These are phyloP conservation scores for Trifolium subterraneum DNA, from an alignment of 306 rosid species.

Conservation along the genomic window DNA sequence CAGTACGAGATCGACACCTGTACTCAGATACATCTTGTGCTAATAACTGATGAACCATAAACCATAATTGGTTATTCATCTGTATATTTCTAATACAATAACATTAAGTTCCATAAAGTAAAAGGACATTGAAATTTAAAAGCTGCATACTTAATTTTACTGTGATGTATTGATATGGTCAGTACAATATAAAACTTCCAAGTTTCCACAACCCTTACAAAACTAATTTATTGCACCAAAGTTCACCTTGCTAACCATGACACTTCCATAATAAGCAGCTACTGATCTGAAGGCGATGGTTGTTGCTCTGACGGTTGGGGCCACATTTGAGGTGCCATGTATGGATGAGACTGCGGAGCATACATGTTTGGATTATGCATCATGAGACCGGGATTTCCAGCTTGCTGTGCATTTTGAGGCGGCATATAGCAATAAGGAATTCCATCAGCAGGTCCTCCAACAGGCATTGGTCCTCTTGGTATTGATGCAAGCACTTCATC, in stretches of 20 bases:
- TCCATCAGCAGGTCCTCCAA: conserved; percentile 37
- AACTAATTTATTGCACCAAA: conserved; percentile 8
- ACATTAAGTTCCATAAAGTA: conserved; percentile 19
- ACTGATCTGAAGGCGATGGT: conserved; percentile 41
- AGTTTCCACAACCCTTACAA: not conserved
- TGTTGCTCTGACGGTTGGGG: conserved; percentile 39
- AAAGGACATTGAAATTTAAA: conserved; percentile 15
- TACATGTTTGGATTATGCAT: conserved; percentile 38
- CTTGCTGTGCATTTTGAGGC: conserved; percentile 45
- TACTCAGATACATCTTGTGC: conserved; percentile 8
- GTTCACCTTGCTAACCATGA: conserved; percentile 18
- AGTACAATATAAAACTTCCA: not conserved
- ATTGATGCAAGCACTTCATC: conserved; percentile 75
- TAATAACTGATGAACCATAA: conserved; percentile 10
- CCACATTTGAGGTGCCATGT: conserved; percentile 48
- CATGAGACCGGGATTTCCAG: conserved; percentile 38
- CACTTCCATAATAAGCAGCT: conserved; percentile 27
- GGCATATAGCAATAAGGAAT: conserved; percentile 50
- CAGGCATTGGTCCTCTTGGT: conserved; percentile 62
- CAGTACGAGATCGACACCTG: conserved; percentile 6
- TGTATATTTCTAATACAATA: conserved; percentile 13
- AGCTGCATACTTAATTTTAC: conserved; percentile 19
- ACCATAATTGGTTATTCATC: conserved; percentile 26
- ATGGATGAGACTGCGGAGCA: conserved; percentile 42
- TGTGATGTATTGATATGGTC: conserved; percentile 27